Evolutionary conservation across 208 protist genomes (phyloP).

Genomic region (Phytomonas serpens): DNA sequence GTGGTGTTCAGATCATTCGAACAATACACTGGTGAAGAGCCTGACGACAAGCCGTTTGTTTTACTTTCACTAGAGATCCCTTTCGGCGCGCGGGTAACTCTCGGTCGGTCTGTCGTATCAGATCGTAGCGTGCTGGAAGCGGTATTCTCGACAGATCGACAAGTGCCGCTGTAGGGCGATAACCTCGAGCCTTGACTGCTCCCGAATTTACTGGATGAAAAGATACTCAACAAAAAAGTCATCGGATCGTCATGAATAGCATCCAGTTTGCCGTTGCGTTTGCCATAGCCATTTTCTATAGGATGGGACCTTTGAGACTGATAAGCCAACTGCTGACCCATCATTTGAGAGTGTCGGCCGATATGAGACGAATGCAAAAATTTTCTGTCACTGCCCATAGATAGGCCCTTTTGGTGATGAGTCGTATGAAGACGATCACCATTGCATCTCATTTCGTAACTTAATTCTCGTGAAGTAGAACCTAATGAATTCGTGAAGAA

Average conservation of each 20-base stretch:
- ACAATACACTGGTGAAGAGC: background rate
- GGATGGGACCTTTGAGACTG: background rate
- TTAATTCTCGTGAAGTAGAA: background rate
- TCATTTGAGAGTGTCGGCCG: background rate
- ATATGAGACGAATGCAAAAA: background rate
- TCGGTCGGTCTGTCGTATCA: background rate
- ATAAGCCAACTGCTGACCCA: background rate
- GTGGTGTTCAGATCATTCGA: background rate
- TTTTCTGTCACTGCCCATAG: background rate
- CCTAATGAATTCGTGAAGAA: background rate
- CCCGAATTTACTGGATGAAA: constrained; percentile 10
- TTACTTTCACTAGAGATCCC: background rate
- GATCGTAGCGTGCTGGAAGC: background rate
- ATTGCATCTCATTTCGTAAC: background rate
- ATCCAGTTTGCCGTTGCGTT: background rate
- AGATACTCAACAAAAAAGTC: constrained; percentile 24
- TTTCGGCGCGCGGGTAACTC: background rate
- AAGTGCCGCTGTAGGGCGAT: background rate
- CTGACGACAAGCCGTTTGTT: background rate
- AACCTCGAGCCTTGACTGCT: background rate
- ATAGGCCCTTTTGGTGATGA: background rate
- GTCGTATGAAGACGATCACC: background rate
- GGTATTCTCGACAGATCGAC: background rate
- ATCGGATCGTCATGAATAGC: constrained; percentile 17
- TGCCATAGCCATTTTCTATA: background rate